Conservation (phyloP, 331 rosid species). For the Arachis monticola region DNA sequence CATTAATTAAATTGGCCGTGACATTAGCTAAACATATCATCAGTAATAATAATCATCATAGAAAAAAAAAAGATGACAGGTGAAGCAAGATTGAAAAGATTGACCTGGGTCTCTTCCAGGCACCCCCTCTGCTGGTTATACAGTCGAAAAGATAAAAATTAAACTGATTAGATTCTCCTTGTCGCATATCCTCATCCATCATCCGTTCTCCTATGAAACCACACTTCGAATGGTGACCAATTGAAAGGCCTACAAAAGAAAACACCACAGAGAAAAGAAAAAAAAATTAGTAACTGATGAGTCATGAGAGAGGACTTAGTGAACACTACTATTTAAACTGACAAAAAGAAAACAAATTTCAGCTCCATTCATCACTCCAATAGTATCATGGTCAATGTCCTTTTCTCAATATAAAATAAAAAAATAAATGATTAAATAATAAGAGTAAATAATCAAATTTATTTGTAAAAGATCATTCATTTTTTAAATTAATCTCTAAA, state of each 20-base stretch:
- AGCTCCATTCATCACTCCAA: slow-evolving; percentile 24
- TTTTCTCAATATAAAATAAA: neutral
- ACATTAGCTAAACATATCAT: slow-evolving; percentile 49
- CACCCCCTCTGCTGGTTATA: slow-evolving; percentile 38
- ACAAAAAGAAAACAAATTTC: slow-evolving; percentile 16
- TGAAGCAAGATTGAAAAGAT: slow-evolving; percentile 57
- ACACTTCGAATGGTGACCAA: slow-evolving; percentile 51
- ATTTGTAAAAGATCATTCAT: no score
- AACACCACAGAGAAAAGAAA: slow-evolving; percentile 23
- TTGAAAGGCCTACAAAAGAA: slow-evolving; percentile 49
- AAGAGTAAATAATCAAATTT: no score
- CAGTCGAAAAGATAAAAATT: slow-evolving; percentile 21
- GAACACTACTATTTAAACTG: slow-evolving; percentile 29
- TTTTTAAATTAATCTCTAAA: no score
- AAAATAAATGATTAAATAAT: no score
- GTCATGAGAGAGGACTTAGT: slow-evolving; percentile 31
- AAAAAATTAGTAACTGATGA: neutral
- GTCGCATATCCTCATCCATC: slow-evolving; percentile 36
- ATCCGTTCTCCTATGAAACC: slow-evolving; percentile 46
- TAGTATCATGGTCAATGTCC: slow-evolving; percentile 22
- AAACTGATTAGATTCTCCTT: slow-evolving; percentile 59
- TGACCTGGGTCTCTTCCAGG: slow-evolving; percentile 59
- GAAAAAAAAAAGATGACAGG: slow-evolving; percentile 51
- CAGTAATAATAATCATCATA: slow-evolving; percentile 31
- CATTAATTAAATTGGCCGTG: slow-evolving; percentile 41